Base-by-base conservation (phyloP, 148 eudicot genomes). In the Heliosperma pusillum region DNA sequence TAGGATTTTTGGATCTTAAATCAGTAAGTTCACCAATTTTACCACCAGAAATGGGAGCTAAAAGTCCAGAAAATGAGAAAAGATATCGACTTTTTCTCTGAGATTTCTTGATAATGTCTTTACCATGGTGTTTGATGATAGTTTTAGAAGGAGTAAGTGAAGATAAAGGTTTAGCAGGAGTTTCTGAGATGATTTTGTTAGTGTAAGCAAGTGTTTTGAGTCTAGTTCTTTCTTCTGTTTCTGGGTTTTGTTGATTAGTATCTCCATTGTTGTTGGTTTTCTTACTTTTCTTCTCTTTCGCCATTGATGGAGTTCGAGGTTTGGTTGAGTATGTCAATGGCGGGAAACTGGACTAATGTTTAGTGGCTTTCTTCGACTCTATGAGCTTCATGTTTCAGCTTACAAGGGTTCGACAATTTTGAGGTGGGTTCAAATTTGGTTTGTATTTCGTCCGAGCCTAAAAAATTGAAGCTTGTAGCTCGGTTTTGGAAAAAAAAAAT, bases 1-100 rank as follows among this genome's bases (percentile, higher is more conserved):
- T 72, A 17, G 98, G 98, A 82, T 93, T 93, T 84, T 89, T 91
- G 73, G 98, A 83, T 5, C 90, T 91, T 44, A 93, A 83, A 80
- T 91, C 81, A 62, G 87, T 85, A 47, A 93, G 97, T 64, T 91
- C 91, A 2, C 98, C 97, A 44, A 93, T 89, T 78, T 87, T 91
- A 6, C 98, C 98, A 20, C 97, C 98, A 50, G 86, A 78, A 40
- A 89, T 33, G 3, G 98, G 97, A 19, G 87, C 91, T 10, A 93
- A 74, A 11, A 89, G 88, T 3, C 98, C 98, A 3, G 87, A 81
- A 73, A 93, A 91, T 0, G 98, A 93, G 84, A 93, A 91, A 7
- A 93, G 87, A 71, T 84, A 93, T 1, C 86, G 85, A 70, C 87
- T 93, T 82, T 91, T 93, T 50, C 91, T 79, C 69, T 89, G 94